These are phyloP conservation scores for Ganoderma boninense DNA, from an alignment of 1,284 basidiomycete genomes.

Conservation along the genomic window DNA sequence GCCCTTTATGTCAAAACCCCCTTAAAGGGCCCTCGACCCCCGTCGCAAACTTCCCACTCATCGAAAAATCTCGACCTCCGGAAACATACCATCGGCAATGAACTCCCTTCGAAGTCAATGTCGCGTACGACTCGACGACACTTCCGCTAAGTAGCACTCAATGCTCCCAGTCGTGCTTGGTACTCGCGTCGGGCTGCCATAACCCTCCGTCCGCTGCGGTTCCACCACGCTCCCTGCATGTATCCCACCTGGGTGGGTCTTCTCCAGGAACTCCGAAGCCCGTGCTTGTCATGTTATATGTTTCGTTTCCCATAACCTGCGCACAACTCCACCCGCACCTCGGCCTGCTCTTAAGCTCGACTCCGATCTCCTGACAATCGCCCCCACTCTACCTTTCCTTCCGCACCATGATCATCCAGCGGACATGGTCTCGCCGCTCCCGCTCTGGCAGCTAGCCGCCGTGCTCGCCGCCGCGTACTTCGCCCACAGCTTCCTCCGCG, in stretches of 20 bases:
- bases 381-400: constrained; percentile 1
- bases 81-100: not conserved
- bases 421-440: constrained; percentile 10
- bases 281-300: not conserved
- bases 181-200: not conserved
- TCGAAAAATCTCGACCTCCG: not conserved
- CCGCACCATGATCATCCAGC: constrained; percentile 21
- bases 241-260: too few relatives aligned
- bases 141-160: not conserved
- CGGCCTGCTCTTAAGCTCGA: not conserved
- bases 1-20: too few relatives aligned
- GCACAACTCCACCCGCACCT: not conserved
- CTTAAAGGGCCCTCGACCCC: too few relatives aligned
- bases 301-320: constrained; percentile 2
- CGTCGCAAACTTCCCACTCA: not conserved
- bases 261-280: constrained; percentile 1
- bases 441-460: constrained; percentile 17
- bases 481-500: constrained; percentile 23
- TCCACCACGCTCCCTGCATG: not conserved
- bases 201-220: not conserved
- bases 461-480: constrained; percentile 26
- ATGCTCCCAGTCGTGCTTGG: not conserved
- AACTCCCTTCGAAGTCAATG: not conserved
- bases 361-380: not conserved
- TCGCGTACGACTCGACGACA: not conserved